Conservation (phyloP, 1,284 basidiomycete species). For the Malassezia arunalokei region DNA sequence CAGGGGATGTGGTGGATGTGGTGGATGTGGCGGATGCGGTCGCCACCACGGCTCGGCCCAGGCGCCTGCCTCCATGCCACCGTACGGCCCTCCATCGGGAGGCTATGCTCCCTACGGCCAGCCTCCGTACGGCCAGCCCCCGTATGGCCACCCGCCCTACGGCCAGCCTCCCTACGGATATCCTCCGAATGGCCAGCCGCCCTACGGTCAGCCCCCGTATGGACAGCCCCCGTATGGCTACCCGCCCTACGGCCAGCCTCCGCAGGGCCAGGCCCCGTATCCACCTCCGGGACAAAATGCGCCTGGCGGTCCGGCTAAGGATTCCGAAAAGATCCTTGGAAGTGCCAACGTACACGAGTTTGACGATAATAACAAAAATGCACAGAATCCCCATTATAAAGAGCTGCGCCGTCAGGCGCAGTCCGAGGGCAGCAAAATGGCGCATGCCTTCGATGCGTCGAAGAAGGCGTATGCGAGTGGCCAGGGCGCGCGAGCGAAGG, state of each 20-base stretch:
- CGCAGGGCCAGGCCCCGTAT: background rate
- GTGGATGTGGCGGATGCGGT: too few relatives aligned
- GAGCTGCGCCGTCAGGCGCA: slow-evolving; percentile 34
- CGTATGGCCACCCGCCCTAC: background rate
- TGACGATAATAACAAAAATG: slow-evolving; percentile 39
- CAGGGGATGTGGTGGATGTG: too few relatives aligned
- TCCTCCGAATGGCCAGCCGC: background rate
- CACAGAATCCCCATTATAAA: slow-evolving; percentile 39
- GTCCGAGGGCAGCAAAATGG: slow-evolving; percentile 41
- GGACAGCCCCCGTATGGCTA: background rate
- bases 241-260: background rate
- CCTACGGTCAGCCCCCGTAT: background rate
- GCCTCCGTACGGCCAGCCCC: background rate
- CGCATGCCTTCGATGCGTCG: slow-evolving; percentile 34
- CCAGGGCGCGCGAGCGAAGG: slow-evolving; percentile 69
- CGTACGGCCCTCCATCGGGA: too few relatives aligned
- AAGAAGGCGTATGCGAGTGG: slow-evolving; percentile 56
- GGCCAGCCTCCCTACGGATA: background rate
- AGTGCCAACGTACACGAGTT: slow-evolving; percentile 8
- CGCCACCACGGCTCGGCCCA: too few relatives aligned
- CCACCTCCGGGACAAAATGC: background rate
- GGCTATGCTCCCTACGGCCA: too few relatives aligned
- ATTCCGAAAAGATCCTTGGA: slow-evolving; percentile 11
- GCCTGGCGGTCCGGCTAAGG: slow-evolving; percentile 6
- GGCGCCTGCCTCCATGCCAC: too few relatives aligned